These are phyloP conservation scores for Tricholoma sp. DNA, from an alignment of 768 basidiomycete species.

Conservation along the genomic window DNA sequence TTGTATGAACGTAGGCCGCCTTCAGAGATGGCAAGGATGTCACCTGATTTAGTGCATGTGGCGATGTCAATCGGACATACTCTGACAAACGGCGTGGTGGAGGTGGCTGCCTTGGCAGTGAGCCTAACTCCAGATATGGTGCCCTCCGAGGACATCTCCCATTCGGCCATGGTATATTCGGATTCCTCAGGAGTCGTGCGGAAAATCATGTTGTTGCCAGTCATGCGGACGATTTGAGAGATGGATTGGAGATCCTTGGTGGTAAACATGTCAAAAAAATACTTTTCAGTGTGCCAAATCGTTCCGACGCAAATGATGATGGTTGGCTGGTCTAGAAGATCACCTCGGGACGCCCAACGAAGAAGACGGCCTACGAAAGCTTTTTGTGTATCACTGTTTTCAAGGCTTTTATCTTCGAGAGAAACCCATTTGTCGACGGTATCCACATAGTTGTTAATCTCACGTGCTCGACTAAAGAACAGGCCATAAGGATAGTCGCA, in stretches of 20 bases:
- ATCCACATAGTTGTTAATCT: neutral
- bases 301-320: neutral
- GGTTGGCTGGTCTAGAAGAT: neutral
- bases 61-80: neutral
- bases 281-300: neutral
- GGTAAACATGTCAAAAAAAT: neutral
- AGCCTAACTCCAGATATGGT: neutral
- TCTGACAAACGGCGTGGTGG: neutral
- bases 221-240: neutral
- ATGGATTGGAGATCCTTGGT: neutral
- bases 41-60: neutral
- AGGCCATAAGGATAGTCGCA: neutral
- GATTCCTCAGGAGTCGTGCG: neutral
- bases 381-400: neutral
- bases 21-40: neutral
- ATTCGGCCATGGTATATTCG: neutral
- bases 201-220: neutral
- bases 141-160: neutral
- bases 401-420: neutral
- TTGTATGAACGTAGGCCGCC: neutral
- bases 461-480: neutral
- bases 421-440: neutral
- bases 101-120: neutral
- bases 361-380: neutral
- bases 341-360: neutral